A percentile compares a stretch with the other conserved stretches of the same genome.
Conservation (phyloP, 2,329 filamentous ascomycete species). For the Lachnellula hyalina region DNA sequence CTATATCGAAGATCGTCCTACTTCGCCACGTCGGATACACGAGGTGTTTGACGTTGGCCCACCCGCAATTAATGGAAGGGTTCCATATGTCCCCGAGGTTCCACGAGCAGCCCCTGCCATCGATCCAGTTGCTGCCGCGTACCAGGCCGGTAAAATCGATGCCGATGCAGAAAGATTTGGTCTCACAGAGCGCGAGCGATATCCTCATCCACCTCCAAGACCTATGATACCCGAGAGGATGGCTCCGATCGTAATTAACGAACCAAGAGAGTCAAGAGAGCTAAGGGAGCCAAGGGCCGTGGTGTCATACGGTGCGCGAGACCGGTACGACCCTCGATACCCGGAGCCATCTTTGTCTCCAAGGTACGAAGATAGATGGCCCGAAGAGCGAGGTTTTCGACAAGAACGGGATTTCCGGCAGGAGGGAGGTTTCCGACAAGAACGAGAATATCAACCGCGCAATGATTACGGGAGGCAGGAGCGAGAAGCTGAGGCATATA, state of each 20-base stretch:
- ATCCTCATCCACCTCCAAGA: conserved; percentile 7
- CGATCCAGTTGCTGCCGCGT: conserved; percentile 21
- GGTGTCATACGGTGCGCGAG: conserved; percentile 8
- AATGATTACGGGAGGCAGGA: conserved; percentile 6
- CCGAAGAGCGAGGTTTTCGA: conserved; percentile 5
- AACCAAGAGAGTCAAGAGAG: background rate
- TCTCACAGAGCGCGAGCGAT: conserved; percentile 8
- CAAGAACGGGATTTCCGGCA: conserved; percentile 1
- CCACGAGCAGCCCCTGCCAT: conserved; percentile 11
- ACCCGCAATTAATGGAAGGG: background rate
- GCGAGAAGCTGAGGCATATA: conserved; percentile 20
- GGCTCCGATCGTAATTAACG: background rate
- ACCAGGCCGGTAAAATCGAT: conserved; percentile 24
- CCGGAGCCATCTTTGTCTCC: conserved; percentile 5
- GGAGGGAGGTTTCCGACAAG: conserved; percentile 10
- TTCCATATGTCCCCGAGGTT: conserved; percentile 18
- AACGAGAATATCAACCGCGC: background rate
- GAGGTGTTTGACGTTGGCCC: background rate
- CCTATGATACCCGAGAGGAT: conserved; percentile 5
- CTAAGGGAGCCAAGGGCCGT: background rate
- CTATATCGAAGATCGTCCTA: conserved; percentile 9
- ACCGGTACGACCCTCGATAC: conserved; percentile 9
- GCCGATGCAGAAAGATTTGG: conserved; percentile 22
- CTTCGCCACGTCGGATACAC: conserved; percentile 11
- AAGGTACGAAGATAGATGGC: conserved; percentile 13